Evolutionary conservation across 352 stramenopile species (phyloP).

Genomic region (Saprolegnia diclina): DNA sequence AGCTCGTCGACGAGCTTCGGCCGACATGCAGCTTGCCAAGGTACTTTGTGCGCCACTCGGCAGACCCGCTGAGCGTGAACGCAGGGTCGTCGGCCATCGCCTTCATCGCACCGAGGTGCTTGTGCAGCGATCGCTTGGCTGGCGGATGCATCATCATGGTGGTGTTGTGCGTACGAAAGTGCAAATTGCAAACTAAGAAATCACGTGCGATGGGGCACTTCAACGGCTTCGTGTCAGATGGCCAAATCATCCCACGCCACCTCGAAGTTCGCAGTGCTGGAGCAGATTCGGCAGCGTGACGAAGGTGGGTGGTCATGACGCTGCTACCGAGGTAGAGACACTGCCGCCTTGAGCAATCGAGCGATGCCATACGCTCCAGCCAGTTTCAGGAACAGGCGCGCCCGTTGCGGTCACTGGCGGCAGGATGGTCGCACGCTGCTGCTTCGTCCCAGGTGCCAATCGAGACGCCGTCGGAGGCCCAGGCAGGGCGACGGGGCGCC

Average conservation of each 20-base stretch:
- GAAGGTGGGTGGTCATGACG: neutral
- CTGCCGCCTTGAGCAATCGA: too few species aligned
- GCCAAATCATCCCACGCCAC: slow-evolving; percentile 5
- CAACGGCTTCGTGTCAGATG: neutral
- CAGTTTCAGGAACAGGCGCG: too few species aligned
- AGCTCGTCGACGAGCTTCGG: neutral
- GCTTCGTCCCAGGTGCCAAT: neutral
- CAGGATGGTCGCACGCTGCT: neutral
- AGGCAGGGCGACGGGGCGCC: neutral
- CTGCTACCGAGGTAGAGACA: neutral
- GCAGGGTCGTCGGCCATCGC: neutral
- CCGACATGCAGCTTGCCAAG: slow-evolving; percentile 23
- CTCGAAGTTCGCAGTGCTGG: slow-evolving; percentile 12
- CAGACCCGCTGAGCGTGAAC: slow-evolving; percentile 9
- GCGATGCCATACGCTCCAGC: too few species aligned
- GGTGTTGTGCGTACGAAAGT: too few species aligned
- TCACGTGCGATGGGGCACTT: slow-evolving; percentile 26
- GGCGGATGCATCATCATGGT: slow-evolving; percentile 1
- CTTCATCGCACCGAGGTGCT: slow-evolving; percentile 24
- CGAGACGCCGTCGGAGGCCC: neutral
- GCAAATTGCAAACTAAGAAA: slow-evolving; percentile 16
- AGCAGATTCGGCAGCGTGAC: neutral
- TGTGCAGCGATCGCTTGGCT: slow-evolving; percentile 17
- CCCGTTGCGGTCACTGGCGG: neutral
- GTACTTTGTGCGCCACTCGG: slow-evolving; percentile 27